Percentiles rank a stretch among this genome's conserved stretches.
Evolutionary conservation across 345 rosid genomes (phyloP).

Genomic region (Brassica nigra): DNA sequence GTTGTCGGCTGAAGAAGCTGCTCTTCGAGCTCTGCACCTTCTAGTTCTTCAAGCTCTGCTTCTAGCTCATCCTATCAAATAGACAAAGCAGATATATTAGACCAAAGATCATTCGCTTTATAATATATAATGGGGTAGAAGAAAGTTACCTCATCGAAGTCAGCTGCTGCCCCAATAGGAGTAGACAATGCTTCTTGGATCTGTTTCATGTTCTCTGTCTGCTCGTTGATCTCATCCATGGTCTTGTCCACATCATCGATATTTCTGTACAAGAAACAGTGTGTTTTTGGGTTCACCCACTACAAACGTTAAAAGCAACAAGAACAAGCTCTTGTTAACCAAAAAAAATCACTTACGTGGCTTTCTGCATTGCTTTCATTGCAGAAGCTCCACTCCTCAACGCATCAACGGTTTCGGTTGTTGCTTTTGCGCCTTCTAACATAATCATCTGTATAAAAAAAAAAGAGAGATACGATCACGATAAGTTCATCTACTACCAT

Average conservation of each 20-base stretch:
- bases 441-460: constrained; percentile 63
- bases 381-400: constrained; percentile 86
- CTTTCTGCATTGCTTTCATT: constrained; percentile 94
- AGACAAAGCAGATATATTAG: background rate
- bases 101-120: background rate
- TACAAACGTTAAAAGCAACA: background rate
- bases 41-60: constrained; percentile 90
- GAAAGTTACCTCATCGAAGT: constrained; percentile 75
- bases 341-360: constrained; percentile 49
- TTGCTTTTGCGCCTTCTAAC: constrained; percentile 91
- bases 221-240: constrained; percentile 90
- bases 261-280: constrained; percentile 48
- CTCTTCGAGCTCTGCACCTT: constrained; percentile 87
- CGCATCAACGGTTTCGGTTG: constrained; percentile 86
- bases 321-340: background rate
- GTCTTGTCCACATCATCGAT: constrained; percentile 89
- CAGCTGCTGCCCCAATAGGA: constrained; percentile 76
- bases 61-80: constrained; percentile 78
- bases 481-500: background rate
- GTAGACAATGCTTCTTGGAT: constrained; percentile 84
- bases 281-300: background rate
- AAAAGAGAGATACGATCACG: background rate
- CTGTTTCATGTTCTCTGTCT: constrained; percentile 89
- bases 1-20: constrained; percentile 92
- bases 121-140: background rate